These are phyloP conservation scores for Naegleria fowleri DNA, from an alignment of 208 protist species.

Conservation along the genomic window DNA sequence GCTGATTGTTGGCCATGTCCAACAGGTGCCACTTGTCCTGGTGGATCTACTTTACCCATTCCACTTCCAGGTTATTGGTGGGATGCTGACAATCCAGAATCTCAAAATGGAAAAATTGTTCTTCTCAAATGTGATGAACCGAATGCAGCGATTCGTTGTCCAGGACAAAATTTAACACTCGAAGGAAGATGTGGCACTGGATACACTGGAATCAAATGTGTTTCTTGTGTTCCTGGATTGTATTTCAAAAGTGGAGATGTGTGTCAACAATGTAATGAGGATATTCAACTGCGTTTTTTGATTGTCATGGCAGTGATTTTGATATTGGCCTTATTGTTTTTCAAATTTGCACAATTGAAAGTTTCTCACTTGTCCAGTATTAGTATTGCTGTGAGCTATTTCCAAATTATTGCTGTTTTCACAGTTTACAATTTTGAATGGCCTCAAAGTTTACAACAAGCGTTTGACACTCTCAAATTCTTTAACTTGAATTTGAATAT, in stretches of 20 bases:
- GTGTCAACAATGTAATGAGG: not conserved
- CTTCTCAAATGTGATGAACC: not conserved
- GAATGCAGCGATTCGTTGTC: not conserved
- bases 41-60: not conserved
- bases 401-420: conserved; percentile 22
- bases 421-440: not conserved
- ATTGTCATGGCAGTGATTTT: not conserved
- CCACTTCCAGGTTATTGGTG: not conserved
- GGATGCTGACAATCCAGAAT: not conserved
- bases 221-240: not conserved
- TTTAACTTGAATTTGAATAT: conserved; percentile 21
- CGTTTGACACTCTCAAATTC: not conserved
- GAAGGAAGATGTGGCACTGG: not conserved
- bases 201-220: not conserved
- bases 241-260: not conserved
- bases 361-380: not conserved
- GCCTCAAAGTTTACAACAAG: not conserved
- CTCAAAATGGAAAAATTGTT: not conserved
- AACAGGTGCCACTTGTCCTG: not conserved
- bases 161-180: not conserved
- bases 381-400: conserved; percentile 12
- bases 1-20: not conserved
- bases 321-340: not conserved
- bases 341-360: conserved; percentile 26
- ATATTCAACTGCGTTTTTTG: conserved; percentile 6